phyloP scores from a whole-genome alignment of 2,329 filamentous ascomycete genomes.

The Penicillium janthinellum region DNA sequence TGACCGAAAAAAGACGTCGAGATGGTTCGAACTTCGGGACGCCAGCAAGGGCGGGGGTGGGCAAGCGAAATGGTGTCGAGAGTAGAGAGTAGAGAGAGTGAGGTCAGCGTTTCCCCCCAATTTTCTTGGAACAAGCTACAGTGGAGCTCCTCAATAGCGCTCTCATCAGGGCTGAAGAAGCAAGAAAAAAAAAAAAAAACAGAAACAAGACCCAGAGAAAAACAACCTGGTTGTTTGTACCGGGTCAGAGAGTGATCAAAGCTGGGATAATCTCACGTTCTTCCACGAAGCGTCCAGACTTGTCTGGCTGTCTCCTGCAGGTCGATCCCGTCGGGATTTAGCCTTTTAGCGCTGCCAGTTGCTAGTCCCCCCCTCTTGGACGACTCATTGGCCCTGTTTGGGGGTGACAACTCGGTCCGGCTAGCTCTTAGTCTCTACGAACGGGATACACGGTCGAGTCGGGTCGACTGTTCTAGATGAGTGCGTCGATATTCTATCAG shows the following conservation, averaged over 20 bases:
- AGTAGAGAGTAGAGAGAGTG: neutral
- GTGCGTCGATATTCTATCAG: neutral
- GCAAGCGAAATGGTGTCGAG: neutral
- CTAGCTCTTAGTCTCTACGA: neutral
- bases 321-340: neutral
- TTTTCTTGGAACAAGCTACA: slow-evolving; percentile 18
- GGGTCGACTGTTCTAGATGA: neutral
- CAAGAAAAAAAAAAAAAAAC: neutral
- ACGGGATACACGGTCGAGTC: neutral
- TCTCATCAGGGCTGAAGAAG: slow-evolving; percentile 17
- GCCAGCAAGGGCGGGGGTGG: slow-evolving; percentile 9
- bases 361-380: neutral
- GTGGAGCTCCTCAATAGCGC: slow-evolving; percentile 28
- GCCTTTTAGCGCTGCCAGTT: neutral
- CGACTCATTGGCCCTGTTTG: neutral
- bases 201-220: neutral
- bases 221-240: neutral
- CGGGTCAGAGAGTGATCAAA: neutral
- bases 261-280: neutral
- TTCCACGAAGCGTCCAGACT: neutral
- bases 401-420: neutral
- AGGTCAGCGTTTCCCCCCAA: slow-evolving; percentile 16
- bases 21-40: neutral
- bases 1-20: neutral
- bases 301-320: neutral